A percentile compares a stretch with the other conserved stretches of the same genome.
Evolutionary conservation across 495 filamentous ascomycete species (phyloP).

Genomic region (Xylaria castorea): DNA sequence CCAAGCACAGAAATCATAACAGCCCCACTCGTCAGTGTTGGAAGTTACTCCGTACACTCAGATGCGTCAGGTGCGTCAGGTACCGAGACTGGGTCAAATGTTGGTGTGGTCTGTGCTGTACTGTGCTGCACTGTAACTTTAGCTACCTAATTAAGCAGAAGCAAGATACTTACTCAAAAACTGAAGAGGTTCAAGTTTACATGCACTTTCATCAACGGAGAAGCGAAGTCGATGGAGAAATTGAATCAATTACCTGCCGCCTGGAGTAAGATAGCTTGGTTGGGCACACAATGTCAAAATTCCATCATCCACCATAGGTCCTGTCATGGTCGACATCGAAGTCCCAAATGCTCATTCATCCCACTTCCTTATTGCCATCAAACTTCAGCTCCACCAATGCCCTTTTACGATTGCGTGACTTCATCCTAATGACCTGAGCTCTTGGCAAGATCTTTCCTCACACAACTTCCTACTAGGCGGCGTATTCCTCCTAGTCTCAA

Average conservation of each 20-base stretch:
- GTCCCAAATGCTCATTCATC: background rate
- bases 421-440: background rate
- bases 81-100: background rate
- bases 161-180: too few relatives aligned
- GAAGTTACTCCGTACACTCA: too few relatives aligned
- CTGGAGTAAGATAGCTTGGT: too few relatives aligned
- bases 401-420: background rate
- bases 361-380: background rate
- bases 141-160: too few relatives aligned
- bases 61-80: background rate
- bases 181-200: background rate
- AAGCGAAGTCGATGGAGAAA: too few relatives aligned
- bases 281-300: too few relatives aligned
- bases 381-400: background rate
- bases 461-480: too few relatives aligned
- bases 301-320: too few relatives aligned
- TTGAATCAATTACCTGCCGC: background rate
- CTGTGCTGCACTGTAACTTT: background rate
- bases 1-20: background rate
- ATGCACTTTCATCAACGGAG: background rate
- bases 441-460: background rate
- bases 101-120: background rate
- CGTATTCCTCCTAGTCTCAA: too few relatives aligned
- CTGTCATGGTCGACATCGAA: background rate
- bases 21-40: background rate